Conservation (phyloP, 495 filamentous ascomycete species). For the Hypoxylon crocopeplum region DNA sequence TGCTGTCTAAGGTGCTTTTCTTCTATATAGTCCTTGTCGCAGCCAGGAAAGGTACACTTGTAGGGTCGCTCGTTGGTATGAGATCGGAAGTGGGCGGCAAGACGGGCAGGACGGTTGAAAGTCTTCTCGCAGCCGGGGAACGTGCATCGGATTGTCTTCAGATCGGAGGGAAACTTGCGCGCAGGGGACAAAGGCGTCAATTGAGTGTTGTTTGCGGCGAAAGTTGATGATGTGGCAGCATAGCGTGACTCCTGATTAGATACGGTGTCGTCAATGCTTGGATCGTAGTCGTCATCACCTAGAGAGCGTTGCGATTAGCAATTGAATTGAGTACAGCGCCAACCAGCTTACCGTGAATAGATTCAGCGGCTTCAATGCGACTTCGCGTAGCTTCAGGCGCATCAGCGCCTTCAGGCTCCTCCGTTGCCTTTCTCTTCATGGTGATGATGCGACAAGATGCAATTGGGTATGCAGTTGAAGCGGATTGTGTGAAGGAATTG, state of each 20-base stretch:
- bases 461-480: not conserved
- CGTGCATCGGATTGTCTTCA: constrained; percentile 75
- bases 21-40: constrained; percentile 82
- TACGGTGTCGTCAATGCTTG: too few relatives aligned
- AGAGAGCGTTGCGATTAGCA: too few relatives aligned
- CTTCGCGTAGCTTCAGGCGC: constrained; percentile 5
- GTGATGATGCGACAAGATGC: not conserved
- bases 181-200: constrained; percentile 62
- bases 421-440: constrained; percentile 41
- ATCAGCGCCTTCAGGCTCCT: constrained; percentile 13
- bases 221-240: not conserved
- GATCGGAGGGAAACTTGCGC: constrained; percentile 68
- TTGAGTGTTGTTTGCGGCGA: constrained; percentile 53
- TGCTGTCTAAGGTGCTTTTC: constrained; percentile 84
- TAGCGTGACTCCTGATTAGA: too few relatives aligned
- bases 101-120: constrained; percentile 85
- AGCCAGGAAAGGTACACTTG: constrained; percentile 69
- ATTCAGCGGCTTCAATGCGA: not conserved
- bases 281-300: too few relatives aligned
- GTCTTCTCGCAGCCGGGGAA: constrained; percentile 74
- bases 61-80: constrained; percentile 82
- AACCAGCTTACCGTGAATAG: not conserved
- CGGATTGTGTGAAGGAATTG: not conserved
- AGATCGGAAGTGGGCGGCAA: constrained; percentile 77
- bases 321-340: too few relatives aligned